phyloP scores from a whole-genome alignment of 2,329 filamentous ascomycete species.

The Ophiocordyceps polyrhachis-furcata region DNA sequence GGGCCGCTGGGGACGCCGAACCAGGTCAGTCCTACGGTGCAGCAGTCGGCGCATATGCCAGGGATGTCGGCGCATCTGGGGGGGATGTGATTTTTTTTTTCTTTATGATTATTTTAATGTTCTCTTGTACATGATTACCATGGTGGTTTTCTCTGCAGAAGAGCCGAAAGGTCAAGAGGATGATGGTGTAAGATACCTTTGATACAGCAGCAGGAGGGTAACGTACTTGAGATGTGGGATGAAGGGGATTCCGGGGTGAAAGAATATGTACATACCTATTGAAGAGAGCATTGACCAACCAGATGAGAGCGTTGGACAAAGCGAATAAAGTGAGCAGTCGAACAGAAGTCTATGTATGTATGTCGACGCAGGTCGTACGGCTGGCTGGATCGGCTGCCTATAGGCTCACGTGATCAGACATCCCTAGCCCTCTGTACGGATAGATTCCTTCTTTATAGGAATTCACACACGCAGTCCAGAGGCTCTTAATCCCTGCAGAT shows the following conservation, averaged over 20 bases:
- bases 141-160: neutral
- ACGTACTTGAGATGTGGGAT: neutral
- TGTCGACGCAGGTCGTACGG: neutral
- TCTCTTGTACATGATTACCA: neutral
- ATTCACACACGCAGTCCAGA: too few species aligned
- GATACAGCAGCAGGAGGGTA: neutral
- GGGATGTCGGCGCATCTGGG: constrained; percentile 14
- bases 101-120: neutral
- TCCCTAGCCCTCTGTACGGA: too few species aligned
- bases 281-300: too few species aligned
- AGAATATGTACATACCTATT: neutral
- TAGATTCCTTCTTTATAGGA: too few species aligned
- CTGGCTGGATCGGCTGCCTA: too few species aligned
- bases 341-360: neutral
- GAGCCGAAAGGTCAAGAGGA: neutral
- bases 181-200: neutral
- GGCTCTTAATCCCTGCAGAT: too few species aligned
- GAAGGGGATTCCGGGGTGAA: neutral
- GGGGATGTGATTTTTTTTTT: constrained; percentile 4
- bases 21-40: constrained; percentile 16
- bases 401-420: too few species aligned
- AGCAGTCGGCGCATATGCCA: constrained; percentile 17
- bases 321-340: neutral
- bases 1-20: constrained; percentile 7
- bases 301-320: neutral